A percentile compares a stretch with the other conserved stretches of the same genome.
phyloP scores from a whole-genome alignment of 2,329 filamentous ascomycete genomes.

The Cercospora janseana region DNA sequence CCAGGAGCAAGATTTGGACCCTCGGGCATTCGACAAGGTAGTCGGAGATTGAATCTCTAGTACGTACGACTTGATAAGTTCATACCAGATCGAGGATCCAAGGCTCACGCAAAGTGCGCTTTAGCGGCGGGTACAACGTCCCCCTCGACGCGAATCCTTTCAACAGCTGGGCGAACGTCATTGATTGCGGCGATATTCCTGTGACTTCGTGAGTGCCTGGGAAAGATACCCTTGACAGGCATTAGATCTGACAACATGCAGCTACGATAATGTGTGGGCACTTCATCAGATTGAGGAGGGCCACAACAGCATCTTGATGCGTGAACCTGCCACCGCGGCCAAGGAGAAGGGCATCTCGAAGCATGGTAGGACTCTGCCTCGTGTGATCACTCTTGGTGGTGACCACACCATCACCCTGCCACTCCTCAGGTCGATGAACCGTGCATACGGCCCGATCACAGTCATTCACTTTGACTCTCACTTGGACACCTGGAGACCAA shows the following conservation, averaged over 20 bases:
- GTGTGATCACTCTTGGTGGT: constrained; percentile 71
- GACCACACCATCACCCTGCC: constrained; percentile 62
- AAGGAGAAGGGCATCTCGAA: constrained; percentile 66
- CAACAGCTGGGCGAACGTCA: constrained; percentile 49
- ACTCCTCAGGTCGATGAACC: constrained; percentile 57
- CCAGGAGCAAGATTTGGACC: constrained; percentile 83
- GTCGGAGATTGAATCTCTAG: constrained; percentile 82
- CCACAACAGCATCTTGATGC: constrained; percentile 71
- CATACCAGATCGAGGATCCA: constrained; percentile 29
- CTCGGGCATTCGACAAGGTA: constrained; percentile 60
- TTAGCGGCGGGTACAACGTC: constrained; percentile 83
- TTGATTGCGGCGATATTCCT: constrained; percentile 89
- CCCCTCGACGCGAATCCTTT: constrained; percentile 59
- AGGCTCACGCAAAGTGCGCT: constrained; percentile 53
- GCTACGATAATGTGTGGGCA: constrained; percentile 79
- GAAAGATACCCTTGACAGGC: not conserved
- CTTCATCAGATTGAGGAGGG: constrained; percentile 83
- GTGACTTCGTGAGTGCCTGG: constrained; percentile 67
- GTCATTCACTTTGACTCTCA: constrained; percentile 65
- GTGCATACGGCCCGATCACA: constrained; percentile 51
- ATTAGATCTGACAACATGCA: constrained; percentile 36
- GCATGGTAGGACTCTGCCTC: constrained; percentile 71
- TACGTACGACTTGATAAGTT: constrained; percentile 50
- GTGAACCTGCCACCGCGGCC: constrained; percentile 67
- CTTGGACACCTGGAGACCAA: constrained; percentile 67